Evolutionary conservation across 1,284 basidiomycete genomes (phyloP), one percentile per base, ranked within the genome.

Genomic region (Inonotus obliquus): DNA sequence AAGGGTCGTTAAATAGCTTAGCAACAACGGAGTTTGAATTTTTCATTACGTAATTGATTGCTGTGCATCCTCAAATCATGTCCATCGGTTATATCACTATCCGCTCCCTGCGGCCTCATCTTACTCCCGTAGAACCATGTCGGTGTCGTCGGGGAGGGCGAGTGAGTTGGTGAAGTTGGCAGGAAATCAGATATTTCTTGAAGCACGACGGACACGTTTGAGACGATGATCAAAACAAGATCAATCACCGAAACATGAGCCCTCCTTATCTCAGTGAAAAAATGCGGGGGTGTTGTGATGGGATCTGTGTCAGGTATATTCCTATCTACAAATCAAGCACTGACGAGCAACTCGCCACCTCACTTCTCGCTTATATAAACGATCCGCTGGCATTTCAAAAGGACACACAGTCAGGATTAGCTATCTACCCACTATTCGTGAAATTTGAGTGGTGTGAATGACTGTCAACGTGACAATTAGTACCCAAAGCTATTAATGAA

Each of bases 391-490:
- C 25, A 48, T 41, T 59, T 41, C 32, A 29, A 32, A 14, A 37
- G 47, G 41, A 27, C 39, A 52, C 21, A 49, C 23, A 54, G 52
- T 59, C 32, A 62, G 52, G 59, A 60, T 41, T 39, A 25, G 51
- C 23, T 37, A 45, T 59, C 55, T 32, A 58, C 35, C 45, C 39
- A 7, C 75, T 66, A 19, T 64, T 68, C 60, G 78, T 71, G 74
- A 72, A 89, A 89, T 69, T 79, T 86, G 55, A 90, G 73, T 60
- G 88, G 87, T 54, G 75, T 76, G 73, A 90, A 90, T 63, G 80
- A 79, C 87, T 90, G 67, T 39, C 51, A 64, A 67, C 51, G 52
- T 44, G 61, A 23, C 38, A 66, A 66, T 67, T 54, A 39, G 38
- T 58, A 67, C 69, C 70, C 67, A 65, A 64, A 62, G 38, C 69